Evolutionary conservation across 2,329 filamentous ascomycete genomes (phyloP), one percentile per base, ranked within the genome.

Genomic region (Sporothrix humicola): DNA sequence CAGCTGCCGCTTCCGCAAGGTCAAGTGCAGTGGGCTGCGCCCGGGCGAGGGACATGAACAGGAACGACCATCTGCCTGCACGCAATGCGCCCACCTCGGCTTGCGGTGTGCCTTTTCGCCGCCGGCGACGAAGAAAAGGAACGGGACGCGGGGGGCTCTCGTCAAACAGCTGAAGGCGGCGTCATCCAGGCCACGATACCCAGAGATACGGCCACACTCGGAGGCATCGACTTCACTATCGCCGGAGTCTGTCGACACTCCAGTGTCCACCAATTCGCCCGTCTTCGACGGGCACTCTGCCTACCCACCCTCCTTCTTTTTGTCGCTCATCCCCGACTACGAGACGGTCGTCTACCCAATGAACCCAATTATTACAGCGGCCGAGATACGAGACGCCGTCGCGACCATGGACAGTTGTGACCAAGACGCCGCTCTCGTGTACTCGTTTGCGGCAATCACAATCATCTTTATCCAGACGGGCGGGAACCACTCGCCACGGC

Each of bases 271-370:
- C 23, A 26, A 26, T 26, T 26, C 23, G 23, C 23, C 23, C 23
- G 23, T 26, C 23, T 26, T 26, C 23, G 23, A 26, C 23, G 23
- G 23, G 23, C 23, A 63, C 42, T 15, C 37, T 9, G 8, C 42
- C 13, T 72, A 72, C 31, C 2, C 44, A 1, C n/a, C 50, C 23
- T 65, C 76, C 2, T 83, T 83, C 79, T 84, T 85, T 72, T 75
- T 82, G 46, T 79, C 81, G n/a, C 79, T 86, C 9, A 77, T 86
- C 44, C 81, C 83, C 17, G 81, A 85, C 65, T 86, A 85, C 72
- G 79, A 82, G 76, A 77, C 79, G 42, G 81, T 81, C 20, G 83
- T 86, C 17, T 86, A 85, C 75, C 84, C 85, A 1, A 26, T 59
- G 26, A 59, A 59, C 56, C 56, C 56, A 2, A 59, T 59, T 10